Evolutionary conservation across 2,329 filamentous ascomycete genomes (phyloP).

Genomic region (Fusarium clavum): DNA sequence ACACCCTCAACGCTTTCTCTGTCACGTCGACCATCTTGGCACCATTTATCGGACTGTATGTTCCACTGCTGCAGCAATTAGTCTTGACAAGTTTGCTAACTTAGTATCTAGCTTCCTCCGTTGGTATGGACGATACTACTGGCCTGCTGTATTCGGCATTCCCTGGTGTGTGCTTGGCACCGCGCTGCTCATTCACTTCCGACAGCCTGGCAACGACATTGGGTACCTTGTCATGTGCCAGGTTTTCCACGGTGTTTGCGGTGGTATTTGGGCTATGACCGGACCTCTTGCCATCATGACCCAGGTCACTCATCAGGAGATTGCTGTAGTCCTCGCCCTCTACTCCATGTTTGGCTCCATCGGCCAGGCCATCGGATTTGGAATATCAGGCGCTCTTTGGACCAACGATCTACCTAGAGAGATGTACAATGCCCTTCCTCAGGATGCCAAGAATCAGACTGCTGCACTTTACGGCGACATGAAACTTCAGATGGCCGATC

Average conservation of each 20-base stretch:
- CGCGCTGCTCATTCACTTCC: conserved; percentile 54
- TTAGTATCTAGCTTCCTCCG: conserved; percentile 54
- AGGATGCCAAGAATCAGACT: conserved; percentile 50
- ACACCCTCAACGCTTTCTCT: conserved; percentile 60
- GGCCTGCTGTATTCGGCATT: conserved; percentile 60
- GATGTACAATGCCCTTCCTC: conserved; percentile 64
- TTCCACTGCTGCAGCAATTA: not conserved
- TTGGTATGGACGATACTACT: conserved; percentile 63
- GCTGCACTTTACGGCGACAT: conserved; percentile 66
- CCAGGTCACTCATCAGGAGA: conserved; percentile 47
- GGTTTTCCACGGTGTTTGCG: conserved; percentile 62
- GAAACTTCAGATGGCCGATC: conserved; percentile 63
- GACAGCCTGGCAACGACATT: conserved; percentile 53
- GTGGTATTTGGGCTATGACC: conserved; percentile 61
- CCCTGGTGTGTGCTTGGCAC: conserved; percentile 66
- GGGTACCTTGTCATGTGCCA: conserved; percentile 63
- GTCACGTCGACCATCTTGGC: conserved; percentile 61
- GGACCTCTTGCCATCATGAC: conserved; percentile 48
- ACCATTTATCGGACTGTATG: conserved; percentile 57
- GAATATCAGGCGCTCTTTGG: conserved; percentile 50
- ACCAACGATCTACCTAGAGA: conserved; percentile 53
- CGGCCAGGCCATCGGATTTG: conserved; percentile 49
- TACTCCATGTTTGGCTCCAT: conserved; percentile 47
- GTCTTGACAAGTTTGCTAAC: not conserved
- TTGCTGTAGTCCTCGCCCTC: conserved; percentile 49